Conservation (phyloP, 1,284 basidiomycete genomes). For the Cutaneotrichosporon sp. region DNA sequence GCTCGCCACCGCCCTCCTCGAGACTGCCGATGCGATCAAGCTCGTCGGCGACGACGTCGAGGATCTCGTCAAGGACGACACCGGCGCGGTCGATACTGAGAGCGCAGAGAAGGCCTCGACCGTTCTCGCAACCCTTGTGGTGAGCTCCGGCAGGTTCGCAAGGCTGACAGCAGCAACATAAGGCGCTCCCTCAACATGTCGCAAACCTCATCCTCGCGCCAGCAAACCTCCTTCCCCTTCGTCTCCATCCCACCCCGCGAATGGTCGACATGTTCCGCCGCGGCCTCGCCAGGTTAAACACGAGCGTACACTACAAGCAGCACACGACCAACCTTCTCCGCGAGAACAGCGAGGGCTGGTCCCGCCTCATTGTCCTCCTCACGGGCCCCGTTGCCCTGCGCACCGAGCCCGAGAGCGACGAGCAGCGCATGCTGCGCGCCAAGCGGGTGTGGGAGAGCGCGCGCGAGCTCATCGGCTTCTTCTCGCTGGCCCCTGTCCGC, state of each 20-base stretch:
- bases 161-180: constrained; percentile 9
- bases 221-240: constrained; percentile 29
- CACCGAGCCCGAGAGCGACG: constrained; percentile 13
- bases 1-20: constrained; percentile 16
- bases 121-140: constrained; percentile 16
- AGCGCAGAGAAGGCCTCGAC: constrained; percentile 5
- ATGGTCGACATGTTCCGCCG: constrained; percentile 31
- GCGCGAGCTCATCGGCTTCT: constrained; percentile 88
- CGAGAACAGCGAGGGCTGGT: constrained; percentile 96
- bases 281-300: constrained; percentile 40
- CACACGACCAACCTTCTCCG: constrained; percentile 97
- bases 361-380: constrained; percentile 81
- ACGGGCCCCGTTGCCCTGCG: constrained; percentile 62
- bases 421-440: constrained; percentile 60
- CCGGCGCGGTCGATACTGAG: neutral
- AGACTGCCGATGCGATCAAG: constrained; percentile 21
- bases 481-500: constrained; percentile 92
- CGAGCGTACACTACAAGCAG: constrained; percentile 74
- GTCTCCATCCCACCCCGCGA: constrained; percentile 37
- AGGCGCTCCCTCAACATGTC: constrained; percentile 27
- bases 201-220: constrained; percentile 35
- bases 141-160: constrained; percentile 6
- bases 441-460: constrained; percentile 80
- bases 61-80: constrained; percentile 3
- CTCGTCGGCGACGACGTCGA: constrained; percentile 9